Evolutionary conservation across 192 early-diverging fungal genomes (phyloP), one percentile per base, ranked within the genome.

Genomic region (Linnemannia elongata): DNA sequence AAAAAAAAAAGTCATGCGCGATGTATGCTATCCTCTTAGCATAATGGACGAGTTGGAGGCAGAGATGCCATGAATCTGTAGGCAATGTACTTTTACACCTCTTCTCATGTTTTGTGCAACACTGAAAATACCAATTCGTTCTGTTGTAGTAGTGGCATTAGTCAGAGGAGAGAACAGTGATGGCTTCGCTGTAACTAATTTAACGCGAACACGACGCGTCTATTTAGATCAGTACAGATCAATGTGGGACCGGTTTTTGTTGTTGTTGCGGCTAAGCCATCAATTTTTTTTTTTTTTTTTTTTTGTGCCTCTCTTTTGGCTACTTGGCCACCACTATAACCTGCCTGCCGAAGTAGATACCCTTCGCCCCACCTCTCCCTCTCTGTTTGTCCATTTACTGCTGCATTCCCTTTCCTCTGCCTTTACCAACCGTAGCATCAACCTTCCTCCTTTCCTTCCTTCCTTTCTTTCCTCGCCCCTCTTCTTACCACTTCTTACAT

Each of bases 271-370:
- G n/a, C 60, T 66, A 66, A 66, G 60, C 60, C 60, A 66, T 66
- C 60, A 4, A 9, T 30, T 74, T 33, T 74, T 74, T 74, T 47
- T 74, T 74, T 33, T 24, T 73, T 74, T 74, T 74, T 74, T 74
- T 74, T 74, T 47, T 33, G 49, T 52, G 49, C 49, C 49, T 20
- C 30, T 33, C 5, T n/a, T 54, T 54, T 75, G 7, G 30, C 60
- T 33, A 9, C 55, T 27, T n/a, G 60, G 60, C 60, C 27, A 33
- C 30, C n/a, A 17, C 12, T 39, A 3, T 3, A 39, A 39, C 38
- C 3, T 39, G 38, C 38, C 38, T 13, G 27, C 30, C 30, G 60
- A 66, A 66, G 60, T 13, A 27, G 57, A 60, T 15, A 24, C 55
- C n/a, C n/a, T 24, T 60, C 10, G 55, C 55, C n/a, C 22, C 55